These are phyloP conservation scores for Kwoniella newhampshirensis DNA, from an alignment of 768 basidiomycete genomes.

Conservation along the genomic window DNA sequence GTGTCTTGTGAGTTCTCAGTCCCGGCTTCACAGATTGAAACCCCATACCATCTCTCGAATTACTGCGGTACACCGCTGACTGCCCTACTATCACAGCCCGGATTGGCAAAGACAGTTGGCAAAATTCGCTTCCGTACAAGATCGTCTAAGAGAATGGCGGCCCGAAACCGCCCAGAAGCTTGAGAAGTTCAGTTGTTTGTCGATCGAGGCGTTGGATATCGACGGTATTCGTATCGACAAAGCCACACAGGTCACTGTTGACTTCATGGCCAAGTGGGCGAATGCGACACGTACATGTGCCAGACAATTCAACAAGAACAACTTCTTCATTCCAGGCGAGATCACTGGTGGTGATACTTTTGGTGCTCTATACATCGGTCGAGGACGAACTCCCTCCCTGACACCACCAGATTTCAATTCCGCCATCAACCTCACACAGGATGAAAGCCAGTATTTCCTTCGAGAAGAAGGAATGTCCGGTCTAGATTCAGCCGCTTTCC, in stretches of 20 bases:
- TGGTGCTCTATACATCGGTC: conserved; percentile 81
- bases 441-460: conserved; percentile 73
- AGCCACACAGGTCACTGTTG: conserved; percentile 84
- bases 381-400: conserved; percentile 72
- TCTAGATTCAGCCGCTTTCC: conserved; percentile 81
- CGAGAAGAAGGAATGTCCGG: conserved; percentile 64
- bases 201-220: conserved; percentile 81
- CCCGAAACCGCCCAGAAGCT: conserved; percentile 75
- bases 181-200: conserved; percentile 76
- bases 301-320: conserved; percentile 67
- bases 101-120: conserved; percentile 80
- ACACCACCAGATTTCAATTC: conserved; percentile 66
- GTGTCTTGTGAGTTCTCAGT: conserved; percentile 74
- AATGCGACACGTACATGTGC: conserved; percentile 74
- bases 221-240: conserved; percentile 96
- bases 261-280: conserved; percentile 75
- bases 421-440: conserved; percentile 66
- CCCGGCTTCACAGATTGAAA: not conserved
- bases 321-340: conserved; percentile 89
- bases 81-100: conserved; percentile 27
- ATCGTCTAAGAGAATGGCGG: conserved; percentile 91
- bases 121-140: conserved; percentile 94
- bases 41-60: not conserved
- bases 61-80: not conserved
- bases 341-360: conserved; percentile 92